Evolutionary conservation across 495 filamentous ascomycete genomes (phyloP).

Genomic region (Glonium stellatum): DNA sequence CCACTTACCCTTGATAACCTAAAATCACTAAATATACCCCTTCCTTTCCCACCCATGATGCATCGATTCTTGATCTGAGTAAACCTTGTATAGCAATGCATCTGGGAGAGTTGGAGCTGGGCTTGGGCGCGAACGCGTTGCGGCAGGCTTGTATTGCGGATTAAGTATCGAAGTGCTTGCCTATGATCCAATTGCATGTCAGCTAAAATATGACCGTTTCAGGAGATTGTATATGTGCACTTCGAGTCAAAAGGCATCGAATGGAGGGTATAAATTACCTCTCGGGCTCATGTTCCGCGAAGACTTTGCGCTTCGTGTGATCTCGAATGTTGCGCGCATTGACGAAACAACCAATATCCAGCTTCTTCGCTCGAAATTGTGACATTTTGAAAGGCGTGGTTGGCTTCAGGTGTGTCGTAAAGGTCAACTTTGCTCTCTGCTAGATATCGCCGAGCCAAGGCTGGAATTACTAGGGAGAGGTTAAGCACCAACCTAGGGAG

Average conservation of each 20-base stretch:
- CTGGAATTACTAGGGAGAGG: too few species aligned
- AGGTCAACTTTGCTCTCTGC: background rate
- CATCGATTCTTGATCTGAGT: slow-evolving; percentile 94
- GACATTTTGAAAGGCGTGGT: slow-evolving; percentile 49
- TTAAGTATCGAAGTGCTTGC: slow-evolving; percentile 91
- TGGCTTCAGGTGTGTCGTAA: background rate
- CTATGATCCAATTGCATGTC: slow-evolving; percentile 39
- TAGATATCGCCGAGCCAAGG: too few species aligned
- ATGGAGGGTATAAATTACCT: slow-evolving; percentile 46
- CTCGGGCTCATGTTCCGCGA: slow-evolving; percentile 75
- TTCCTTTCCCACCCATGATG: slow-evolving; percentile 75
- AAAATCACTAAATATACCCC: slow-evolving; percentile 84
- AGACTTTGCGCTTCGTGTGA: slow-evolving; percentile 90
- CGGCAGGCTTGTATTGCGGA: slow-evolving; percentile 84
- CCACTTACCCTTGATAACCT: slow-evolving; percentile 72
- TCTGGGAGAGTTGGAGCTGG: slow-evolving; percentile 83
- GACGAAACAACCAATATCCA: slow-evolving; percentile 78
- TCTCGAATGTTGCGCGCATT: slow-evolving; percentile 83
- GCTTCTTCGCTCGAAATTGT: slow-evolving; percentile 76
- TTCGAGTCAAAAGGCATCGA: background rate
- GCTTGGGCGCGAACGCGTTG: slow-evolving; percentile 76
- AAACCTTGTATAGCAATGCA: slow-evolving; percentile 87
- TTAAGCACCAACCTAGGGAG: too few species aligned
- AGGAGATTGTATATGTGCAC: background rate
- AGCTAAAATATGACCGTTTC: background rate